These are phyloP conservation scores for Candida maris DNA, from an alignment of 805 yeast genomes.

Conservation along the genomic window DNA sequence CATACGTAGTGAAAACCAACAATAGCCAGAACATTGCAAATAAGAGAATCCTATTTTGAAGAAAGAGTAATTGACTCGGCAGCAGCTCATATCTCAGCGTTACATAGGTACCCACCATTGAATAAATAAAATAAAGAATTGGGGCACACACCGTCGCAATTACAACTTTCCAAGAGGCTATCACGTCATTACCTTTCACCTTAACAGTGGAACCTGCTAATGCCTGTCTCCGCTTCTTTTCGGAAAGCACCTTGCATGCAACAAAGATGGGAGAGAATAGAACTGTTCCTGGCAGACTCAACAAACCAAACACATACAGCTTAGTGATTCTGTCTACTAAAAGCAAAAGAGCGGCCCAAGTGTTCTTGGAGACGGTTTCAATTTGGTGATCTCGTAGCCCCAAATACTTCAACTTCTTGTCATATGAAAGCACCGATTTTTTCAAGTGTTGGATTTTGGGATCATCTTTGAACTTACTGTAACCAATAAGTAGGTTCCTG, in stretches of 20 bases:
- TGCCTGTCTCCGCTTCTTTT: constrained; percentile 69
- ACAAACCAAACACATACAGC: constrained; percentile 49
- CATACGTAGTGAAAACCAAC: constrained; percentile 73
- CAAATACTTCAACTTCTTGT: constrained; percentile 56
- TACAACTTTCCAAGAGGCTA: constrained; percentile 94
- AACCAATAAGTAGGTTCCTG: constrained; percentile 79
- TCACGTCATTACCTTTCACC: constrained; percentile 84
- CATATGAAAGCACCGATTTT: constrained; percentile 64
- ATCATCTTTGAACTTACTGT: constrained; percentile 66
- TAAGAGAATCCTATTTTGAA: constrained; percentile 24
- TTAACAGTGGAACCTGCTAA: constrained; percentile 84
- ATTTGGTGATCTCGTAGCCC: constrained; percentile 74
- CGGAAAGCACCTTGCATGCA: constrained; percentile 67
- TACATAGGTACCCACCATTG: constrained; percentile 47
- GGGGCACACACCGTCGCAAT: constrained; percentile 89
- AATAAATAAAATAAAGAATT: constrained; percentile 72
- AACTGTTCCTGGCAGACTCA: constrained; percentile 83
- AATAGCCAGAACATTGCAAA: constrained; percentile 53
- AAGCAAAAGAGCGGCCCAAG: constrained; percentile 46
- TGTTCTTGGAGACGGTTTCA: constrained; percentile 48
- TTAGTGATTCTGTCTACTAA: constrained; percentile 55
- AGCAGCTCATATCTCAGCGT: constrained; percentile 17
- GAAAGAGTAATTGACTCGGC: constrained; percentile 10
- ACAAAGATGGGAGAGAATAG: constrained; percentile 87
- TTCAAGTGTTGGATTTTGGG: constrained; percentile 63